Conservation (phyloP, 116 monocot species). For the Iris pallida region DNA sequence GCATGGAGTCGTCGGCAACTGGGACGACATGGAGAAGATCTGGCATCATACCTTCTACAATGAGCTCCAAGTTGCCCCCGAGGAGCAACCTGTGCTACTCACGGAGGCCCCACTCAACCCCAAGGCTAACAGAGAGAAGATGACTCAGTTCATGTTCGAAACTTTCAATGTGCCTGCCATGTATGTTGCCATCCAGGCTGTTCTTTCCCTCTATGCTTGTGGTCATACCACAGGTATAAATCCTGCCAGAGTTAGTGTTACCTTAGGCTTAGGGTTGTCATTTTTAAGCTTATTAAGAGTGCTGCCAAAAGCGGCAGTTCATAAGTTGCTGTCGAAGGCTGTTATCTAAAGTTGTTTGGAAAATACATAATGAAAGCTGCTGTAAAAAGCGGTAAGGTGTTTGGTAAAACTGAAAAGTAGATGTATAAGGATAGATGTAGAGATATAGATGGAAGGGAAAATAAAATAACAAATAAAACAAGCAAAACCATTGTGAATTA, state of each 20-base stretch:
- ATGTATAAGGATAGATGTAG: too few relatives aligned
- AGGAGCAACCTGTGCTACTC: constrained; percentile 17
- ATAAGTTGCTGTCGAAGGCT: too few relatives aligned
- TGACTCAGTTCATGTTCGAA: constrained; percentile 24
- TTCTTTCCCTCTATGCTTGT: constrained; percentile 18
- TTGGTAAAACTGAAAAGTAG: neutral
- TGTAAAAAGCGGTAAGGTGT: neutral
- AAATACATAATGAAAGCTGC: too few relatives aligned
- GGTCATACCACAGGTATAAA: constrained; percentile 21
- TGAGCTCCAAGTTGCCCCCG: constrained; percentile 20
- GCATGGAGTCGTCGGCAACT: constrained; percentile 18
- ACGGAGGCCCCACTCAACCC: constrained; percentile 22
- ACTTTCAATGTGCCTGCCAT: constrained; percentile 21
- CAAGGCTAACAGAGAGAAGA: constrained; percentile 22
- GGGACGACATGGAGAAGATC: constrained; percentile 25
- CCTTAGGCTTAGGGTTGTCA: neutral
- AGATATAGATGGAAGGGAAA: too few relatives aligned
- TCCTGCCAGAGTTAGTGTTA: neutral
- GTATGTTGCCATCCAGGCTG: constrained; percentile 21
- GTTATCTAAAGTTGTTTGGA: too few relatives aligned
- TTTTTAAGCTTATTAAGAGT: too few relatives aligned
- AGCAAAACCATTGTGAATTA: too few relatives aligned
- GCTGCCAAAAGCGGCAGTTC: too few relatives aligned
- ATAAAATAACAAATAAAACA: too few relatives aligned
- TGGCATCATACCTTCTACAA: constrained; percentile 25